Base-by-base conservation (phyloP, 2,329 filamentous ascomycete species). In the Claviceps sp. region DNA sequence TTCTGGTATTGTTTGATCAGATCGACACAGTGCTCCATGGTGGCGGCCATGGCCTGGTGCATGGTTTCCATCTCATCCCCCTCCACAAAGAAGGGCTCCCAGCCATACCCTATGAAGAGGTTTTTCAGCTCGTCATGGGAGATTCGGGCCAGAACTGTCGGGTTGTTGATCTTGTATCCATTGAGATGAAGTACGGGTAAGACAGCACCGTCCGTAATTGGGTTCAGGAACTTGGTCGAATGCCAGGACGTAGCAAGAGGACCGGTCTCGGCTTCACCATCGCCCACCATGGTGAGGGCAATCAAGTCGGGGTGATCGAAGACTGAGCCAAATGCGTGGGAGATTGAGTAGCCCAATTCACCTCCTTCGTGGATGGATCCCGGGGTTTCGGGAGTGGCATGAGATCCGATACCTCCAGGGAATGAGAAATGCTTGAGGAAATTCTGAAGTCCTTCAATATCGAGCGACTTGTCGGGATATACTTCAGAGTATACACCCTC, bases 371-470 rank as follows among this genome's bases (percentile, higher is more conserved):
- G 86, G 56, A 88, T 74, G 61, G 79, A 84, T 47, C 85, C 85
- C 0, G 86, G 85, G 0, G 85, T 89, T 69, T 90, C 85, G 1
- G 85, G 85, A 1, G 85, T 89, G 52, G 84, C 85, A 63, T 89
- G 86, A 20, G 82, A 86, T 51, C 85, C 85, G 60, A 89, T 83
- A 51, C 86, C 86, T 18, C 86, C 85, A 0, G 86, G 86, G 67
- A 89, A 89, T 1, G 85, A 89, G 70, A 90, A 90, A 57, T 84
- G 79, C 70, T 88, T 89, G 78, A 89, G 89, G 73, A 89, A 89
- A 54, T 75, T 77, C 59, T 82, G 78, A 74, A 90, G 71, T 26
- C 86, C 86, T 53, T 83, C 77, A 41, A 75, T 67, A 61, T 86
- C 79, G 59, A 85, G 78, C 2, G 80, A 78, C 70, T 84, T 87